Evolutionary conservation across 73 alveolate species (phyloP), one percentile per base, ranked within the genome.

Genomic region (Paramecium tetraurelia): DNA sequence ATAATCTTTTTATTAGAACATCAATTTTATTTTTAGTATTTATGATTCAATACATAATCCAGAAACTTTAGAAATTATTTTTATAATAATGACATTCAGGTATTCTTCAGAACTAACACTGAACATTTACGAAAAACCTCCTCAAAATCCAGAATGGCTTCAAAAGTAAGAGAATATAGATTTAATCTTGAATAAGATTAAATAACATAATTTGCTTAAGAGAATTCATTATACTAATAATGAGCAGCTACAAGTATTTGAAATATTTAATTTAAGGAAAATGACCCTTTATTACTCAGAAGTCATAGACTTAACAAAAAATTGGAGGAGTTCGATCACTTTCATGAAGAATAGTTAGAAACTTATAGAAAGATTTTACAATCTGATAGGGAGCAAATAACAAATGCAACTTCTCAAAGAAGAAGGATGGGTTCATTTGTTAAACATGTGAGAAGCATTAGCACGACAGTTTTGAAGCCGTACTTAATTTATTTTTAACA

Each of bases 401-500:
- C 41, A 5, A 63, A 63, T 63, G 24, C 84, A 9, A 63, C 31
- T 2, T 63, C 84, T 10, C 46, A 63, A 63, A 63, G 84, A 63
- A 63, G 84, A 63, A 63, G 84, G 24, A 31, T 31, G 46, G 84
- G 84, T 31, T 63, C 84, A 21, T 63, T 63, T 33, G 84, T 63
- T 31, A 63, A 63, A 11, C 84, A 63, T 27, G 84, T 63, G 48
- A 63, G 84, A 33, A 63, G 84, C 27, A 63, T 63, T 63, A 63
- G 84, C 14, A 63, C 84, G 3, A 63, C 84, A 63, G 48, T 63
- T 63, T 63, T 63, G 84, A 63, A 63, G 84, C 84, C 84, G 84
- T 63, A 63, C 31, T 53, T 27, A 63, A 31, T 31, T 33, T 14
- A 63, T 63, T 31, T 31, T 63, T 63, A 63, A 63, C 84, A 63